A percentile compares a stretch with the other conserved stretches of the same genome.
phyloP scores from a whole-genome alignment of 495 filamentous ascomycete genomes.

The Trichoderma erinaceum region DNA sequence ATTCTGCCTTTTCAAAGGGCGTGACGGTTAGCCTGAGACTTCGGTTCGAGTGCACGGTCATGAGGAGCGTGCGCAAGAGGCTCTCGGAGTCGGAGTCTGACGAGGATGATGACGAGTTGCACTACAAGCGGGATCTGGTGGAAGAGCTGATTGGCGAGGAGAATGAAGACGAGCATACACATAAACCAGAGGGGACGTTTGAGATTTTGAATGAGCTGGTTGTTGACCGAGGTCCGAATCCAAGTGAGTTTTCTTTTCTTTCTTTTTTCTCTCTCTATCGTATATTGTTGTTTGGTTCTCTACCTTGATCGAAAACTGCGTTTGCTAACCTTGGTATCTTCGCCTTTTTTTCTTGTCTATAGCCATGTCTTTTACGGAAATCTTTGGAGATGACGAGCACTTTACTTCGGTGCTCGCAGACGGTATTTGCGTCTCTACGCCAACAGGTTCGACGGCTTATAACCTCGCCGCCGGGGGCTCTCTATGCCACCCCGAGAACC shows the following conservation, averaged over 20 bases:
- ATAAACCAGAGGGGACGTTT: constrained; percentile 70
- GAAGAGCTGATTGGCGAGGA: constrained; percentile 85
- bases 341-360: not conserved
- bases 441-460: constrained; percentile 92
- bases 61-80: constrained; percentile 63
- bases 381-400: constrained; percentile 94
- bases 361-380: constrained; percentile 81
- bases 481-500: constrained; percentile 93
- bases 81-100: constrained; percentile 21
- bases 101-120: constrained; percentile 24
- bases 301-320: constrained; percentile 3
- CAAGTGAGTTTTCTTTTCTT: constrained; percentile 55
- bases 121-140: constrained; percentile 60
- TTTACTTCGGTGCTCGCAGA: constrained; percentile 84
- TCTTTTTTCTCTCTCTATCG: too few relatives aligned
- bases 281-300: too few relatives aligned
- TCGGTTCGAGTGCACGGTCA: constrained; percentile 90
- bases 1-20: constrained; percentile 69
- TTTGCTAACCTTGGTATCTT: not conserved
- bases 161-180: constrained; percentile 70
- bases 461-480: constrained; percentile 95
- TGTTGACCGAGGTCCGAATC: constrained; percentile 85
- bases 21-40: constrained; percentile 83
- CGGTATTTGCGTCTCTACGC: constrained; percentile 84
- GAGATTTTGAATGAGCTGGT: constrained; percentile 93